These are phyloP conservation scores for Neostapfia colusana DNA, from an alignment of 176 grass and related monocot species.

Conservation along the genomic window DNA sequence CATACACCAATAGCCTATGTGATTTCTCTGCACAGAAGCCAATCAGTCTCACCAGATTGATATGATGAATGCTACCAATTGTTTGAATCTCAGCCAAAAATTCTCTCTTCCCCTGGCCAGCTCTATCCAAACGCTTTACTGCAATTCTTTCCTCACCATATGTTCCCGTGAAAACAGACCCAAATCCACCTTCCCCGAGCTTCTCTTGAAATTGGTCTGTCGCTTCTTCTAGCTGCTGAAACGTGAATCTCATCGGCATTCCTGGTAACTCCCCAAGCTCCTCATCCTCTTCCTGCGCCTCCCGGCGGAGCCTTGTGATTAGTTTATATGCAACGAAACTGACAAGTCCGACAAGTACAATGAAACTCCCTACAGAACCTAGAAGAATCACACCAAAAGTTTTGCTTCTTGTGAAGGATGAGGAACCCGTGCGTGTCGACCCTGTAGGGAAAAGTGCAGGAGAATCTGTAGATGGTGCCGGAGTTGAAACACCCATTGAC, in stretches of 20 bases:
- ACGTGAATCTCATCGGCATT: constrained; percentile 17
- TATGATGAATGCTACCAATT: constrained; percentile 56
- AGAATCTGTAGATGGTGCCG: not conserved
- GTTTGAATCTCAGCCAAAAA: constrained; percentile 58
- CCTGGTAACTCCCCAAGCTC: constrained; percentile 12
- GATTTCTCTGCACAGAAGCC: constrained; percentile 56
- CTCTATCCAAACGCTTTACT: constrained; percentile 40
- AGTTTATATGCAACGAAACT: not conserved
- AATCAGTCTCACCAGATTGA: constrained; percentile 51
- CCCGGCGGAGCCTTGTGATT: not conserved
- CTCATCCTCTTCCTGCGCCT: not conserved
- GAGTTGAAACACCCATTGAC: not conserved
- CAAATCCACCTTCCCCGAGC: constrained; percentile 40
- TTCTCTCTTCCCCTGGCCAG: constrained; percentile 38
- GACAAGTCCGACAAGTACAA: not conserved
- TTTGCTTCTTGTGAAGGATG: not conserved
- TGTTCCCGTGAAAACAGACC: constrained; percentile 35
- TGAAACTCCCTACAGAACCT: not conserved
- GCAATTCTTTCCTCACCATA: constrained; percentile 9
- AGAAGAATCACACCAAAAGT: not conserved
- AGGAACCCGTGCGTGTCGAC: not conserved
- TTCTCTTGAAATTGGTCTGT: not conserved
- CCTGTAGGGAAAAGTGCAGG: not conserved
- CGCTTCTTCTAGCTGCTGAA: constrained; percentile 28
- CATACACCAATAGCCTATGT: constrained; percentile 46